Conservation (phyloP, 176 grass and related monocot genomes). For the Leersia perrieri region DNA sequence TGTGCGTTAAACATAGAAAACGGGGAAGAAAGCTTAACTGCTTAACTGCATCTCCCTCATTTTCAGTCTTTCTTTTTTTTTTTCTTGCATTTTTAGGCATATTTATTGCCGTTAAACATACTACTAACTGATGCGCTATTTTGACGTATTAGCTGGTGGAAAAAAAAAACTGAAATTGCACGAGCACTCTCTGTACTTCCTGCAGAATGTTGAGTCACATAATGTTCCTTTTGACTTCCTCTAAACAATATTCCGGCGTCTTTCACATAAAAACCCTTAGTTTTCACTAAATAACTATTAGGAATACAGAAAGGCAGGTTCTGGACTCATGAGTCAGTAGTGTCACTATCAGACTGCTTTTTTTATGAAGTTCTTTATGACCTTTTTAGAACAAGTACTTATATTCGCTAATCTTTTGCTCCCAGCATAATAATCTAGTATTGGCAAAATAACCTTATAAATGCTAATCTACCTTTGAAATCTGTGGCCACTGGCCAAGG, state of each 20-base stretch:
- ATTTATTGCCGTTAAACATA: not conserved
- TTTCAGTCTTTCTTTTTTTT: not conserved
- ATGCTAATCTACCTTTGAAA: not conserved
- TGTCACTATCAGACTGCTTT: not conserved
- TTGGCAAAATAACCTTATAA: not conserved
- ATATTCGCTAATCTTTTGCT: not conserved
- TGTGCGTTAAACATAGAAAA: not conserved
- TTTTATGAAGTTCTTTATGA: not conserved
- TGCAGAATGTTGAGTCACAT: not conserved
- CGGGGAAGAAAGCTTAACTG: not conserved
- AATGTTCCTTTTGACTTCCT: conserved; percentile 13
- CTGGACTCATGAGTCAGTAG: too few relatives aligned
- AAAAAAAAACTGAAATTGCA: not conserved
- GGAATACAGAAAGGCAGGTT: not conserved
- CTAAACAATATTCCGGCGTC: not conserved
- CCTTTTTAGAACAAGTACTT: not conserved
- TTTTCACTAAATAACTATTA: not conserved
- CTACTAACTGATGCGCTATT: not conserved
- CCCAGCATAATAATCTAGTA: not conserved
- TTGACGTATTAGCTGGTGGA: not conserved
- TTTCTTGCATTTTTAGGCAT: not conserved
- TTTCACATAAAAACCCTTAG: not conserved
- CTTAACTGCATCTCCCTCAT: not conserved
- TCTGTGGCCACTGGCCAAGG: not conserved
- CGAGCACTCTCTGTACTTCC: not conserved